These are phyloP conservation scores for Fusarium longipes DNA, from an alignment of 2,329 filamentous ascomycete species.

Conservation along the genomic window DNA sequence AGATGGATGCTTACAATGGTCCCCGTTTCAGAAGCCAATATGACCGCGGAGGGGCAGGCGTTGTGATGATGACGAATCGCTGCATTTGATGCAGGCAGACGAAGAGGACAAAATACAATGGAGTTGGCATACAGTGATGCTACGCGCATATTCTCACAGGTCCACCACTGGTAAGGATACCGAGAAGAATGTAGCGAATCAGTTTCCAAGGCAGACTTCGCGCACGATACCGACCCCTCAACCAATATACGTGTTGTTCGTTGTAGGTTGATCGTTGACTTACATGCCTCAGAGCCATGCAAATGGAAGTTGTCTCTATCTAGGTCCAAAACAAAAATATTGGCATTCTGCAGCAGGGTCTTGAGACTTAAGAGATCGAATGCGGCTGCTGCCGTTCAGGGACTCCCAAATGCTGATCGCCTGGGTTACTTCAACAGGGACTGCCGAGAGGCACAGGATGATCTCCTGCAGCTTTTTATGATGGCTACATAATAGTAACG, in stretches of 20 bases:
- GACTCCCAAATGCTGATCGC: slow-evolving; percentile 36
- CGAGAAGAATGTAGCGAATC: slow-evolving; percentile 6
- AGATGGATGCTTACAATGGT: slow-evolving; percentile 24
- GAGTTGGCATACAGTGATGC: slow-evolving; percentile 11
- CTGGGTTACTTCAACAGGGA: slow-evolving; percentile 25
- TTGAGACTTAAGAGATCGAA: slow-evolving; percentile 31
- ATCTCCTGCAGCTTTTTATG: slow-evolving; percentile 37
- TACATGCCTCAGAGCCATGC: not conserved
- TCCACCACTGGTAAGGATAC: slow-evolving; percentile 12
- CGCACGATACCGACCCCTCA: slow-evolving; percentile 13
- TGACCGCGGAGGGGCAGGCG: slow-evolving; percentile 22
- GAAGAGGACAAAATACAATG: not conserved
- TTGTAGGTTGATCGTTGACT: not conserved
- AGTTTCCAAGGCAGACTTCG: slow-evolving; percentile 2
- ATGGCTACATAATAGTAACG: slow-evolving; percentile 6
- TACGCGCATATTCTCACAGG: slow-evolving; percentile 7
- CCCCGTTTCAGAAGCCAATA: slow-evolving; percentile 1
- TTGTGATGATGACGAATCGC: slow-evolving; percentile 31
- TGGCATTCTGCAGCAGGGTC: slow-evolving; percentile 9
- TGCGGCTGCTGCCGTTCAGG: slow-evolving; percentile 42
- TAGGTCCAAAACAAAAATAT: not conserved
- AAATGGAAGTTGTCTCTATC: not conserved
- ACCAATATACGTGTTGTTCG: not conserved
- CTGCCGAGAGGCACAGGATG: slow-evolving; percentile 35
- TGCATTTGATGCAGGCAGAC: slow-evolving; percentile 15